A percentile compares a stretch with the other conserved stretches of the same genome.
Evolutionary conservation across 768 basidiomycete species (phyloP).

Genomic region (Termitomyces sp.): DNA sequence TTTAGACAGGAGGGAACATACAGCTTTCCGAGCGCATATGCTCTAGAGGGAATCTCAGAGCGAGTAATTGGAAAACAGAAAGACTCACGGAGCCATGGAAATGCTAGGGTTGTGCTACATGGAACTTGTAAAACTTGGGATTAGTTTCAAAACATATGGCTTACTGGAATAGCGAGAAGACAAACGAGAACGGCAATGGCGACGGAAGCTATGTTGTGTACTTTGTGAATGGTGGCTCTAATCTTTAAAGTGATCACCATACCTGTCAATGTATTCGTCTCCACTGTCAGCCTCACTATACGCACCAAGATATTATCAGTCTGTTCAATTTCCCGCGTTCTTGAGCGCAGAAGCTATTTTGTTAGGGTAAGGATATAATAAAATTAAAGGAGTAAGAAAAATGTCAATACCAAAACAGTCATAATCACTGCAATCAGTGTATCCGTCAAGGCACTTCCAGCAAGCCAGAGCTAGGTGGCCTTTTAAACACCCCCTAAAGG

Average conservation of each 20-base stretch:
- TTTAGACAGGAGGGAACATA: not conserved
- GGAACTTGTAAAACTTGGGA: not conserved
- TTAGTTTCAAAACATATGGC: not conserved
- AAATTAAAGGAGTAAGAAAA: not conserved
- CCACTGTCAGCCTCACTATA: conserved; percentile 11
- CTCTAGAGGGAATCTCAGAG: not conserved
- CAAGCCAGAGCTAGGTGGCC: conserved; percentile 8
- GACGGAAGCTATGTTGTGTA: not conserved
- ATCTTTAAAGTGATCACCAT: not conserved
- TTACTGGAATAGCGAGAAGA: conserved; percentile 10
- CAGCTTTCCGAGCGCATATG: conserved; percentile 12
- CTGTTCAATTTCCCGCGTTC: conserved; percentile 3
- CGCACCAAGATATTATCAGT: conserved; percentile 6
- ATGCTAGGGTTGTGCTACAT: conserved; percentile 9
- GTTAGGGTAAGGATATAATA: not conserved
- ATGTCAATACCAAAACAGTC: conserved; percentile 3
- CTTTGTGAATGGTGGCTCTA: not conserved
- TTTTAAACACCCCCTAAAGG: not conserved
- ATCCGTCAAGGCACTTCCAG: conserved; percentile 9
- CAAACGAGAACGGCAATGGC: conserved; percentile 9
- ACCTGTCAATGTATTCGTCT: conserved; percentile 11
- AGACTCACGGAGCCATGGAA: conserved; percentile 10
- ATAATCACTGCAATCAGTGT: conserved; percentile 8
- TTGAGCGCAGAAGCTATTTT: conserved; percentile 7
- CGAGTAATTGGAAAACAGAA: not conserved